These are phyloP conservation scores for Termitomyces sp. DNA, from an alignment of 768 basidiomycete genomes.

Conservation along the genomic window DNA sequence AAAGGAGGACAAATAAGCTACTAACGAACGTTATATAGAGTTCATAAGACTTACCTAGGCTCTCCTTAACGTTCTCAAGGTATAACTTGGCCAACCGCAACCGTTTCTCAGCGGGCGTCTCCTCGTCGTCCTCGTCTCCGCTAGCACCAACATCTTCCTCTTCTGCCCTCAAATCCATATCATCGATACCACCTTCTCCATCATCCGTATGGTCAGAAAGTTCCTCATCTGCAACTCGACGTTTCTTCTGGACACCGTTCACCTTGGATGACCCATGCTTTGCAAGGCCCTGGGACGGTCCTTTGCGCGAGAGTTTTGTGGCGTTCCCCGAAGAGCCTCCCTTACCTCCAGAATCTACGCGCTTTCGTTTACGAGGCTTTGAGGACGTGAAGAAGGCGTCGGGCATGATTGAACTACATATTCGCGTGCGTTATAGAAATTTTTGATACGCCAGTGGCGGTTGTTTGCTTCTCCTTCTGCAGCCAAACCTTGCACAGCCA, in stretches of 20 bases:
- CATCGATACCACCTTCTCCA: conserved; percentile 57
- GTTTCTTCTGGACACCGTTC: conserved; percentile 28
- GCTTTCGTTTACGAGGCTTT: conserved; percentile 65
- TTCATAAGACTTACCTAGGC: conserved; percentile 50
- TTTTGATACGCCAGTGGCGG: not conserved
- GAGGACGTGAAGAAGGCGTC: conserved; percentile 77
- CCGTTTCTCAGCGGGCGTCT: conserved; percentile 93
- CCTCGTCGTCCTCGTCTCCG: conserved; percentile 82
- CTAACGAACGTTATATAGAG: not conserved
- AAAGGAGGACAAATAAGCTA: not conserved
- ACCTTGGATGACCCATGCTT: conserved; percentile 26
- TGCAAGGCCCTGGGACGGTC: conserved; percentile 18
- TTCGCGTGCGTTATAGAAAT: conserved; percentile 4
- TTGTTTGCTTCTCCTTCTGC: not conserved
- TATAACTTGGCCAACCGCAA: conserved; percentile 89
- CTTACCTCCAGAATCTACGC: conserved; percentile 33
- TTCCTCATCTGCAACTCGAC: conserved; percentile 54
- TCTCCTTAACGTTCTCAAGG: conserved; percentile 79
- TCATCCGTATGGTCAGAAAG: conserved; percentile 63
- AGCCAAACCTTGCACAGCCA: conserved; percentile 13
- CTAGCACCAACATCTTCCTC: conserved; percentile 52
- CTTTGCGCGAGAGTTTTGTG: conserved; percentile 29
- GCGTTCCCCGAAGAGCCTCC: conserved; percentile 21
- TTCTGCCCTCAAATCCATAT: conserved; percentile 66
- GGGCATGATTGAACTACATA: conserved; percentile 55